phyloP scores from a whole-genome alignment of 768 basidiomycete genomes.

The Mycena venus region DNA sequence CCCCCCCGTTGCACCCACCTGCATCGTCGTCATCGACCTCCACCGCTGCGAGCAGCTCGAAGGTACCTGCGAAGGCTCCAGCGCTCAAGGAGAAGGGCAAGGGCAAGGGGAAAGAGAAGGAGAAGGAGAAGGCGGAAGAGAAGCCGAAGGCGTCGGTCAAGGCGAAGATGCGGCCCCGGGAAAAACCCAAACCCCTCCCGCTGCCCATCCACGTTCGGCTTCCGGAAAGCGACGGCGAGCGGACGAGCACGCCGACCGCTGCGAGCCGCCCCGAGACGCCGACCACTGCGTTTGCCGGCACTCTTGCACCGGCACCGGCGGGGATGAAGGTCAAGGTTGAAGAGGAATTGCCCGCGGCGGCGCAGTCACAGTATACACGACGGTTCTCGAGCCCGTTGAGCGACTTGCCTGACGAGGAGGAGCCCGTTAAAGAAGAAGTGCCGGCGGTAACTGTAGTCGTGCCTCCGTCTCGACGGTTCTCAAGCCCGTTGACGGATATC shows the following conservation, averaged over 20 bases:
- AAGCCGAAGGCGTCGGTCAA: conserved; percentile 47
- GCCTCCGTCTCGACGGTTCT: background rate
- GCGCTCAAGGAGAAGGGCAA: conserved; percentile 32
- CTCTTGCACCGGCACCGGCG: background rate
- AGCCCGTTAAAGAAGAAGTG: background rate
- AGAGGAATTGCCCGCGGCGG: background rate
- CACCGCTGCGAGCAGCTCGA: conserved; percentile 20
- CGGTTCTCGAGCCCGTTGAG: conserved; percentile 28
- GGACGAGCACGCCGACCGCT: conserved; percentile 11
- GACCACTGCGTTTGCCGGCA: background rate
- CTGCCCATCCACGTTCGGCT: conserved; percentile 46
- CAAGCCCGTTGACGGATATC: conserved; percentile 22
- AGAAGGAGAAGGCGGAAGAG: conserved; percentile 33
- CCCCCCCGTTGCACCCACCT: background rate
- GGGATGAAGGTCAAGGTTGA: background rate
- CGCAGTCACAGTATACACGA: background rate
- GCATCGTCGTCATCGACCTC: conserved; percentile 20
- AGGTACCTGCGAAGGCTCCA: conserved; percentile 3
- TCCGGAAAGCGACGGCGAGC: conserved; percentile 38
- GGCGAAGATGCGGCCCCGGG: conserved; percentile 51
- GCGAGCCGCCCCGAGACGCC: conserved; percentile 26
- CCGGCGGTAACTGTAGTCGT: background rate
- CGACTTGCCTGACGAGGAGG: conserved; percentile 6
- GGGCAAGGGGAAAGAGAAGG: conserved; percentile 36
- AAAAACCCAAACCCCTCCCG: conserved; percentile 46